Evolutionary conservation across 495 filamentous ascomycete genomes (phyloP), one percentile per base, ranked within the genome.

Genomic region (Podospora australis): DNA sequence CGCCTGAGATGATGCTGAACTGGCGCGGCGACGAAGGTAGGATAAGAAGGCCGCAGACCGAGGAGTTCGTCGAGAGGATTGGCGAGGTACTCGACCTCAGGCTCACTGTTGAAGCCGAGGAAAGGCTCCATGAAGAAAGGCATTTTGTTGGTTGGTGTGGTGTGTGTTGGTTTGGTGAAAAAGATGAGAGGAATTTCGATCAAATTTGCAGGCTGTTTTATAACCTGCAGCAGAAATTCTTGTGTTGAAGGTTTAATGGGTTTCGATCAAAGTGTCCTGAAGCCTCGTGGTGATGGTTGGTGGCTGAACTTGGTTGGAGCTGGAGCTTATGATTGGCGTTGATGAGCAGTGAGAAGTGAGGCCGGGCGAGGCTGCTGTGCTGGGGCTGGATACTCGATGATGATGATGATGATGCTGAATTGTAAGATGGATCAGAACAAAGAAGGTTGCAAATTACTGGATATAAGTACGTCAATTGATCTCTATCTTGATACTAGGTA

Each of bases 61-160:
- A 90, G 68, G 24, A 75, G 77, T n/a, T n/a, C n/a, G 75, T 88
- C 84, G 53, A 88, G 72, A 26, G 82, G 79, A 7, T n/a, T 8
- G 34, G 34, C 13, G 13, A 36, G n/a, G n/a, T n/a, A 36, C 25
- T 68, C 55, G 66, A 84, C 78, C 63, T 80, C 64, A 52, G 62
- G 59, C 36, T 68, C 56, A 30, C 51, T 70, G 48, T 65, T 56
- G 65, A 73, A 70, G 54, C 67, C 63, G 55, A 71, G 71, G 48
- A n/a, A n/a, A n/a, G 79, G 26, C 13, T 30, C 13, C 6, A 30
- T 69, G 65, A 81, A 80, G 70, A 85, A 73, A 58, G 83, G 74
- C 85, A 90, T 87, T 56, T 64, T 79, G 65, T 48, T 48, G 48
- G 52, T 46, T 52, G 48, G 25, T 22, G 32, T 49, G 28, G 52